Conservation (phyloP, 768 basidiomycete genomes). For the Russula ochroleuca region DNA sequence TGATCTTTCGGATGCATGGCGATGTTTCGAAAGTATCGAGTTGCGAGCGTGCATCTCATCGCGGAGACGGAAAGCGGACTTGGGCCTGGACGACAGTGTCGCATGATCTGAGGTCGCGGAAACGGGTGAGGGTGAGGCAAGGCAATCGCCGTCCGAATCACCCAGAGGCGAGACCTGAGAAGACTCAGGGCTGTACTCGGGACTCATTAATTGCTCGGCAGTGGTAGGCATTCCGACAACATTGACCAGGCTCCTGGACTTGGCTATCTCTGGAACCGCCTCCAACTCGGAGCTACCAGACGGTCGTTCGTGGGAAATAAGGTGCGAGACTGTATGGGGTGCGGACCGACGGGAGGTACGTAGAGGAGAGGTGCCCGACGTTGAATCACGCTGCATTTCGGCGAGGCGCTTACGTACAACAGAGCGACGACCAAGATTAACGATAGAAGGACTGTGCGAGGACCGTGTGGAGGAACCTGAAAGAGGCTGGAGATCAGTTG, state of each 20-base stretch:
- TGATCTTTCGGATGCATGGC: background rate
- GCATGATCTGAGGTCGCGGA: constrained; percentile 16
- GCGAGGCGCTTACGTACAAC: constrained; percentile 65
- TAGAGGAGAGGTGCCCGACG: background rate
- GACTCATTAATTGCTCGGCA: background rate
- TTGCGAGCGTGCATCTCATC: constrained; percentile 25
- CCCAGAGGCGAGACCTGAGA: constrained; percentile 1
- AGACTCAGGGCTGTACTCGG: background rate
- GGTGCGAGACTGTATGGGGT: background rate
- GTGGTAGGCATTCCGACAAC: background rate
- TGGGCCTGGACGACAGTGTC: constrained; percentile 13
- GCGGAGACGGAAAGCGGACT: constrained; percentile 27
- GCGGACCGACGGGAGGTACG: background rate
- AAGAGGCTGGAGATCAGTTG: background rate
- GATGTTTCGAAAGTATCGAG: background rate
- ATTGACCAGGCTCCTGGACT: background rate
- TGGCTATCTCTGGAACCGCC: background rate
- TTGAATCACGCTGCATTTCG: constrained; percentile 43
- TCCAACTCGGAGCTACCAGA: background rate
- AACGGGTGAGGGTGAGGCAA: constrained; percentile 22
- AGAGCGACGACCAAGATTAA: constrained; percentile 55
- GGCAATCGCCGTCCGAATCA: background rate
- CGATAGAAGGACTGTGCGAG: constrained; percentile 54
- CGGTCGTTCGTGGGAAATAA: background rate
- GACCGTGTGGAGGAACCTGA: constrained; percentile 26